Base-by-base conservation (phyloP, 164 flowering plant species). In the Piper betle region DNA sequence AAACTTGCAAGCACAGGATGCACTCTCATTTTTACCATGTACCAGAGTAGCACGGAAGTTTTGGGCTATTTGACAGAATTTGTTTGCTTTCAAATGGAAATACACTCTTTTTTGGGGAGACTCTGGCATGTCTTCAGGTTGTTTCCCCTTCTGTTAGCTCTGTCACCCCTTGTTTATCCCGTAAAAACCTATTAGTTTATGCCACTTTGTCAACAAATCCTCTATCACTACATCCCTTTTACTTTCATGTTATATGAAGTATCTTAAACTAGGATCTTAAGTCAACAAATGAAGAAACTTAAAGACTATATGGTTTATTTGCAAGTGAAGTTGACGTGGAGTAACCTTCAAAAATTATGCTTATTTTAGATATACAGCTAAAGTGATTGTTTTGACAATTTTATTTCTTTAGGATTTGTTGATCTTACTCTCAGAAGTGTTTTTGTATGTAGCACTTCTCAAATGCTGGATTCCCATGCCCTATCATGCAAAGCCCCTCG, bases 391-490 rank as follows among this genome's bases (percentile, higher is more conserved):
- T 46, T 46, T 15, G 6, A 5, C 12, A 10, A 2, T 46, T 6
- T 46, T 46, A 46, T 10, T 46, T 10, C 33, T 2, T 46, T 46
- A 5, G 10, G 50, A 46, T 6, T 46, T 46, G 50, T 0, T 46
- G 15, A 46, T 10, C 11, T 46, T 10, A 46, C 50, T 46, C 50
- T 39, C 57, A 46, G 37, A 54, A 52, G 43, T 39, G 58, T 60
- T 63, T 25, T 55, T 25, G 33, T 25, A 25, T 53, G 84, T 61
- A 93, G 97, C 99, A 94, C 72, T 94, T 94, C 74, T 84, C 99
- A n/a, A 94, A 88, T 80, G 99, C 99, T 73, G 97, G 99, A 76
- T 94, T 94, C 74, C 97, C 99, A 66, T 94, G 99, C 72, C 99
- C 99, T 50, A 94, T 94, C 8, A 94, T 94, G 99, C 99, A 94